Evolutionary conservation across 148 eudicot species (phyloP), one percentile per base, ranked within the genome.

Genomic region (Fagopyrum esculentum): DNA sequence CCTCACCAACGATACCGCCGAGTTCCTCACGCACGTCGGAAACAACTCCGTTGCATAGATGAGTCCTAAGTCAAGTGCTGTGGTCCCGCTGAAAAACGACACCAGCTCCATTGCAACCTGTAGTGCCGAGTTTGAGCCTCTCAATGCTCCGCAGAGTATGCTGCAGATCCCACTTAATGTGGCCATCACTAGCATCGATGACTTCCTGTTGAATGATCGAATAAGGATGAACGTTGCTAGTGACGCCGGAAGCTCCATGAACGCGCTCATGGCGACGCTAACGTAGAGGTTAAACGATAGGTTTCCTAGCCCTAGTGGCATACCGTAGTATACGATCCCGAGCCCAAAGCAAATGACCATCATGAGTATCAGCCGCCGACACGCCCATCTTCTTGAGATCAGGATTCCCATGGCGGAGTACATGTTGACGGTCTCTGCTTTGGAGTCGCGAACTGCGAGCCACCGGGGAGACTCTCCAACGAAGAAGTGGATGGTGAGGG

Each of bases 1-100:
- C 35, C 83, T 69, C 6, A 71, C 80, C 57, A 81, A 13, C 5
- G 80, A 74, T 16, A 80, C 49, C 50, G 78, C 78, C 0, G 80
- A 74, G 71, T 71, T 81, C 49, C 83, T 60, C 4, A 81, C 83
- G 52, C 83, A 77, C 0, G 78, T 81, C 0, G 83, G 83, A 72
- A 81, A 81, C 3, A 81, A 47, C 71, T 81, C 83, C 29, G 78
- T 73, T 30, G 48, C 75, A n/a, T 77, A 77, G 80, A 81, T 81
- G 13, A 77, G 4, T 13, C 68, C 72, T 9, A 81, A 40, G 45
- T 81, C 78, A 71, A 69, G 74, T 1, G 83, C 56, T 80, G 78
- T 77, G 26, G 74, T 77, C 0, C 78, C 78, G 61, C 80, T 56
- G 54, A 81, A 74, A 12, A 77, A 44, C 15, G 83, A 74, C 10